phyloP scores from a whole-genome alignment of 2,329 filamentous ascomycete genomes.

The Pestalotiopsis fici region DNA sequence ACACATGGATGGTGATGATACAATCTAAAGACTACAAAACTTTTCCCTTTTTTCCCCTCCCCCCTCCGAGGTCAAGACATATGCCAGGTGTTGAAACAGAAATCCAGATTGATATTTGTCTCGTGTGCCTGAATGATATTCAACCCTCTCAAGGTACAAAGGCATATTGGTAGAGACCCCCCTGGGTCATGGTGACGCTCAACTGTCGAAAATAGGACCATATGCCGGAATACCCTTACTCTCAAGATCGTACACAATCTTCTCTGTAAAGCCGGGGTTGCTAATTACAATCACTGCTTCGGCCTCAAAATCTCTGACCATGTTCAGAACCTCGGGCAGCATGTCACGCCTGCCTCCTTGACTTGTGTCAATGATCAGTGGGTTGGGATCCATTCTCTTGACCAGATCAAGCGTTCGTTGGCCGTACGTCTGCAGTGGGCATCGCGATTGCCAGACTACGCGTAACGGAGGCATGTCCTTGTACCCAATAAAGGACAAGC shows the following conservation, averaged over 20 bases:
- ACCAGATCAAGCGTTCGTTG: slow-evolving; percentile 10
- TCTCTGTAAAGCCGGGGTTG: slow-evolving; percentile 69
- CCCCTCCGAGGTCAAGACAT: no score
- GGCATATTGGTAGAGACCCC: neutral
- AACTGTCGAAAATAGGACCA: slow-evolving; percentile 71
- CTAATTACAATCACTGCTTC: slow-evolving; percentile 77
- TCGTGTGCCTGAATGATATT: no score
- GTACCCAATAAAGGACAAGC: slow-evolving; percentile 62
- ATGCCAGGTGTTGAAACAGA: no score
- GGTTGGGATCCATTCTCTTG: slow-evolving; percentile 52
- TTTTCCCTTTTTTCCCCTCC: no score
- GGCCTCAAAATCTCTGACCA: slow-evolving; percentile 56
- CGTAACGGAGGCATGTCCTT: slow-evolving; percentile 50
- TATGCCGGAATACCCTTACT: slow-evolving; percentile 66
- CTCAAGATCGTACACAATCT: slow-evolving; percentile 71
- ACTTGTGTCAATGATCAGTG: slow-evolving; percentile 69
- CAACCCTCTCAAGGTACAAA: neutral
- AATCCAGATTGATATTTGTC: no score
- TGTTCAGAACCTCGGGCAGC: slow-evolving; percentile 49
- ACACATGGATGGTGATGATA: neutral
- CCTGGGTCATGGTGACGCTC: neutral
- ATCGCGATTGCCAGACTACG: slow-evolving; percentile 69
- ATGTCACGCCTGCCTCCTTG: slow-evolving; percentile 50
- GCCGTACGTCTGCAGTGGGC: slow-evolving; percentile 65
- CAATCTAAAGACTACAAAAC: neutral